Evolutionary conservation across 441 rosid genomes (phyloP).

Genomic region (Kokia cookei): DNA sequence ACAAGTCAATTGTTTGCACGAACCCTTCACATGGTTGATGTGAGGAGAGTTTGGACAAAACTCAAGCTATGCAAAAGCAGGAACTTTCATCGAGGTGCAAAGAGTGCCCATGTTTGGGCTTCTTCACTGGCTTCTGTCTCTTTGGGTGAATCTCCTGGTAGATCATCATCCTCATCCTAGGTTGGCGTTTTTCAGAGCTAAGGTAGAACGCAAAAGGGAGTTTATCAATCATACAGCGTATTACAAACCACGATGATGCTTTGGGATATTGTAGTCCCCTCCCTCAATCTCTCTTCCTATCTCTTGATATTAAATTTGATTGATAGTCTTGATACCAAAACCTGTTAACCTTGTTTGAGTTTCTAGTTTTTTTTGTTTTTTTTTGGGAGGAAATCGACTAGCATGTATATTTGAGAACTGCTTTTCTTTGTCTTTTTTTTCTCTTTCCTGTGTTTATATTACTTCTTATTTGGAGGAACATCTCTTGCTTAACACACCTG

Average conservation of each 20-base stretch:
- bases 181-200: not conserved
- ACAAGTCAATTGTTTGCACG: slow-evolving; percentile 62
- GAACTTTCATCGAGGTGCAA: slow-evolving; percentile 71
- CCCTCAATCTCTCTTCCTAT: not conserved
- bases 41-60: slow-evolving; percentile 74
- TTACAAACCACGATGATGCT: slow-evolving; percentile 12
- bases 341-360: slow-evolving; percentile 27
- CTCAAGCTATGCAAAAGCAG: slow-evolving; percentile 59
- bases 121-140: slow-evolving; percentile 87
- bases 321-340: slow-evolving; percentile 22
- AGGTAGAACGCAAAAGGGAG: slow-evolving; percentile 15
- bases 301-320: slow-evolving; percentile 5
- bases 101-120: slow-evolving; percentile 74
- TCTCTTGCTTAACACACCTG: not conserved
- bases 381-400: slow-evolving; percentile 26
- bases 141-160: slow-evolving; percentile 60
- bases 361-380: slow-evolving; percentile 3
- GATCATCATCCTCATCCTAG: slow-evolving; percentile 27
- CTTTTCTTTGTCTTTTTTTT: not conserved
- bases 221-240: slow-evolving; percentile 10
- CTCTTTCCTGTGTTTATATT: slow-evolving; percentile 27
- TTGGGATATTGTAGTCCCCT: slow-evolving; percentile 3
- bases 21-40: slow-evolving; percentile 59
- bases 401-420: slow-evolving; percentile 58
- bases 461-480: slow-evolving; percentile 20